Evolutionary conservation across 176 grass and related monocot species (phyloP).

Genomic region (Oryza rufipogon): DNA sequence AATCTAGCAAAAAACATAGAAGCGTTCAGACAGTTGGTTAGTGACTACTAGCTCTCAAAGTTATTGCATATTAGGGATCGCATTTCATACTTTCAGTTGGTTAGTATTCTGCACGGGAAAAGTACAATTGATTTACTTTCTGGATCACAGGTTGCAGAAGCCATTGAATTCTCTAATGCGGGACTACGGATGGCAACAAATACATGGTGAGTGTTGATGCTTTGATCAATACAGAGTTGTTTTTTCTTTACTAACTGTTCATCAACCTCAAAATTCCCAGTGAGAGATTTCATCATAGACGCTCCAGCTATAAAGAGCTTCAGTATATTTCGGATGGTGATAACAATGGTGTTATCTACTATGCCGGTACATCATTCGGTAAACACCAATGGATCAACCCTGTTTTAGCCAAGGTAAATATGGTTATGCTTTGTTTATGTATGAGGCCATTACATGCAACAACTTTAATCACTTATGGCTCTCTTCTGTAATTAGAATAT

Average conservation of each 20-base stretch:
- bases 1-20: constrained; percentile 64
- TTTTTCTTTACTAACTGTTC: constrained; percentile 16
- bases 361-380: constrained; percentile 87
- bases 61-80: background rate
- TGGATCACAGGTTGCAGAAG: constrained; percentile 69
- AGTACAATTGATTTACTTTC: constrained; percentile 29
- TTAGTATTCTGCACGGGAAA: background rate
- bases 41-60: constrained; percentile 29
- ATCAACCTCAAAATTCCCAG: constrained; percentile 46
- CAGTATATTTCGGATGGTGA: constrained; percentile 95
- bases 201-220: constrained; percentile 53
- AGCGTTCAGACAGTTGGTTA: constrained; percentile 63
- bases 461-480: constrained; percentile 29
- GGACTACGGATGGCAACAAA: constrained; percentile 40
- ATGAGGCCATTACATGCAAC: background rate
- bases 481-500: constrained; percentile 68
- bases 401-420: constrained; percentile 84
- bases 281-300: constrained; percentile 81
- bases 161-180: constrained; percentile 60
- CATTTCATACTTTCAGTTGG: constrained; percentile 4
- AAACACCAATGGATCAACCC: constrained; percentile 97
- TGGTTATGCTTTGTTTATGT: background rate
- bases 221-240: constrained; percentile 13
- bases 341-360: constrained; percentile 87
- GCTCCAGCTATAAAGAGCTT: constrained; percentile 93